A percentile compares a stretch with the other conserved stretches of the same genome.
Evolutionary conservation across 441 rosid genomes (phyloP).

Genomic region (Macaranga tanarius): DNA sequence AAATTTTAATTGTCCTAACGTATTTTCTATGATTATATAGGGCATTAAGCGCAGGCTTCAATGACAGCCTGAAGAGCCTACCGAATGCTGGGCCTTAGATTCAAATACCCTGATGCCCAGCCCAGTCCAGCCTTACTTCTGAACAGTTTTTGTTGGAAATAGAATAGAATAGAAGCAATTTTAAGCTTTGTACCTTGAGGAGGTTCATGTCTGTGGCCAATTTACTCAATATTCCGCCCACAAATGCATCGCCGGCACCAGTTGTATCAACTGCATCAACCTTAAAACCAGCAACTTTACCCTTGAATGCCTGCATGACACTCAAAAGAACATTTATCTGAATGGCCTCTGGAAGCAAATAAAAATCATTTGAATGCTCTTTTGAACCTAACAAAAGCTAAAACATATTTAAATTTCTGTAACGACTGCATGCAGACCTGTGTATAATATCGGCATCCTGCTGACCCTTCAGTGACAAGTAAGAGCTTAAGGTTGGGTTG

Average conservation of each 20-base stretch:
- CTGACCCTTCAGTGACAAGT: conserved; percentile 71
- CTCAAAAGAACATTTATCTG: conserved; percentile 35
- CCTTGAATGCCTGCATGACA: conserved; percentile 56
- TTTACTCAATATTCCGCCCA: conserved; percentile 59
- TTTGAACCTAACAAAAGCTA: neutral
- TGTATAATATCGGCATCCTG: conserved; percentile 76
- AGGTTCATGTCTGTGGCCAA: conserved; percentile 52
- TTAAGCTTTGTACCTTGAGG: conserved; percentile 21
- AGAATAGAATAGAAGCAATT: neutral
- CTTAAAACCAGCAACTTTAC: conserved; percentile 58
- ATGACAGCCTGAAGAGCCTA: too few relatives aligned
- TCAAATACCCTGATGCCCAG: neutral
- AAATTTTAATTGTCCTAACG: neutral
- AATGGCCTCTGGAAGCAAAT: conserved; percentile 22
- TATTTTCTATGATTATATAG: too few relatives aligned
- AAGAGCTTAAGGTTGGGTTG: conserved; percentile 62
- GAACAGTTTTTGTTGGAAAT: neutral
- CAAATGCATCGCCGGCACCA: conserved; percentile 84
- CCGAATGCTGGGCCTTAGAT: too few relatives aligned
- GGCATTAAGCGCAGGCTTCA: too few relatives aligned
- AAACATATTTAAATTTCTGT: neutral
- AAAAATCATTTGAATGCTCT: neutral
- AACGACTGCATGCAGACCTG: conserved; percentile 41
- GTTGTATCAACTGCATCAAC: conserved; percentile 68
- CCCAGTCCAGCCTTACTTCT: neutral